A percentile compares a stretch with the other conserved stretches of the same genome.
These are phyloP conservation scores for Mortierella antarctica DNA, from an alignment of 192 early-diverging fungal species.

Conservation along the genomic window DNA sequence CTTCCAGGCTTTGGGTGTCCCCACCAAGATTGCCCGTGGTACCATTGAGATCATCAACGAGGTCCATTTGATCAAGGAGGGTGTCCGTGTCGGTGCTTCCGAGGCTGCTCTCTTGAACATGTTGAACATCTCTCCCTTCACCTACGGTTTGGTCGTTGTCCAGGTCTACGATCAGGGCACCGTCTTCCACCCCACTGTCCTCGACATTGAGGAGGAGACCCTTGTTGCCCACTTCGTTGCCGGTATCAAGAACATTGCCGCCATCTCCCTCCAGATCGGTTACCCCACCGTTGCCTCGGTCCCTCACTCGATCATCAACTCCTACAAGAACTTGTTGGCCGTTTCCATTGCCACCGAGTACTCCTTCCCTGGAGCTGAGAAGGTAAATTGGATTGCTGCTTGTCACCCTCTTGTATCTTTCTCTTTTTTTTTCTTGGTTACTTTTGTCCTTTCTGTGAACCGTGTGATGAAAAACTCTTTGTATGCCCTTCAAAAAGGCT, in stretches of 20 bases:
- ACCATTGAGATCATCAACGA: conserved; percentile 99
- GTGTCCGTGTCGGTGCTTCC: conserved; percentile 96
- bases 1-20: conserved; percentile 99
- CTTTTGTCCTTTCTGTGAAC: conserved; percentile 19
- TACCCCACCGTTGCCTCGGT: conserved; percentile 88
- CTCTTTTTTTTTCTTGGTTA: conserved; percentile 10
- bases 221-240: conserved; percentile 74
- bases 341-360: conserved; percentile 92
- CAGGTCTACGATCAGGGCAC: conserved; percentile 95
- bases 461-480: conserved; percentile 59
- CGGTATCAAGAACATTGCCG: conserved; percentile 78
- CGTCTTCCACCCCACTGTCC: conserved; percentile 86
- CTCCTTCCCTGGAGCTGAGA: conserved; percentile 89
- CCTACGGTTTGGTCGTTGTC: conserved; percentile 95
- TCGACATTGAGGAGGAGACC: conserved; percentile 89
- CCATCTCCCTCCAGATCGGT: conserved; percentile 84
- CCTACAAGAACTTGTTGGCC: conserved; percentile 96
- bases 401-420: not conserved
- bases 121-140: conserved; percentile 99
- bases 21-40: conserved; percentile 99
- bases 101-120: conserved; percentile 99
- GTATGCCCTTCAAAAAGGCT: conserved; percentile 47
- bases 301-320: conserved; percentile 96
- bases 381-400: conserved; percentile 53
- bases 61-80: conserved; percentile 90